Conservation (phyloP, 164 flowering plant genomes). For the Nymphaea thermarum region DNA sequence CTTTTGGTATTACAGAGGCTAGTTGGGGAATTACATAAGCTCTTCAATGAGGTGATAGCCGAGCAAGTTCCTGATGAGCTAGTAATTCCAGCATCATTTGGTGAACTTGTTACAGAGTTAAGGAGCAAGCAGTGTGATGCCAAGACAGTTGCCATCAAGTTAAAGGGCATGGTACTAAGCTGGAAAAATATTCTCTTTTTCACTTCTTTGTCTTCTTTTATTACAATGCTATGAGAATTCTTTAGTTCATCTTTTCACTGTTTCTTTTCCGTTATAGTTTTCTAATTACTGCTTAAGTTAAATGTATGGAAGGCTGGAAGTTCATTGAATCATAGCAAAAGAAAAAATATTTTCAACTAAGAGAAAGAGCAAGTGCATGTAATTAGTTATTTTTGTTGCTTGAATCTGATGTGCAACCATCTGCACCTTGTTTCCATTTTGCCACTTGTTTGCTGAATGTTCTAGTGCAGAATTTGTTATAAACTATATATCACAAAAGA, state of each 20-base stretch:
- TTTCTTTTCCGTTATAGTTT: no score
- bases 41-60: constrained; percentile 64
- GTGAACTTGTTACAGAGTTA: constrained; percentile 71
- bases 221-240: not conserved
- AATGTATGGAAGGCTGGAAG: no score
- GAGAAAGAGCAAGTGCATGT: no score
- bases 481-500: no score
- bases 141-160: constrained; percentile 58
- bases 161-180: constrained; percentile 63
- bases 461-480: no score
- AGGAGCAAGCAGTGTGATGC: constrained; percentile 72
- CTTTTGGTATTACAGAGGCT: constrained; percentile 38
- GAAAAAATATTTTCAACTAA: not conserved
- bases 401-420: no score
- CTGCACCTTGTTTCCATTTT: no score
- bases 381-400: no score
- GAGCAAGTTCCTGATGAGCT: constrained; percentile 64
- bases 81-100: constrained; percentile 64
- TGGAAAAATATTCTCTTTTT: not conserved
- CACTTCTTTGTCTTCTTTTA: not conserved
- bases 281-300: no score
- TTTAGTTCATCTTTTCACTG: no score
- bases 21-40: constrained; percentile 64
- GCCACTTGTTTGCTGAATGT: no score
- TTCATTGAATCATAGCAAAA: no score